A percentile compares a stretch with the other conserved stretches of the same genome.
Conservation (phyloP, 805 yeast genomes). For the Debaryomyces prosopidis region DNA sequence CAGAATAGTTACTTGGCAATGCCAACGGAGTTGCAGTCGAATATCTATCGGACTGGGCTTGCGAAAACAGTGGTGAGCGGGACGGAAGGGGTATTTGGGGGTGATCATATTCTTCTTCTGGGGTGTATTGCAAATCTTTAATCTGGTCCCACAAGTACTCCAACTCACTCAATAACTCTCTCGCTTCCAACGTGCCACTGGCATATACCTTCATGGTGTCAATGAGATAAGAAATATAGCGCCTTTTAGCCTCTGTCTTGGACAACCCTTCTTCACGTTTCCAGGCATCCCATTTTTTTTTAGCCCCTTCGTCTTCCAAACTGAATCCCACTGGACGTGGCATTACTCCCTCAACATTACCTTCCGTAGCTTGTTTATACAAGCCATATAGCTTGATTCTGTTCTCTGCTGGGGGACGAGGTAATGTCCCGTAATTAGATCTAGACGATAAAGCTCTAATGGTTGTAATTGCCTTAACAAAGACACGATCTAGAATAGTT, state of each 20-base stretch:
- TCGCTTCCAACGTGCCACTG: constrained; percentile 62
- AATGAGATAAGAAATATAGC: constrained; percentile 65
- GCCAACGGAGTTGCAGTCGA: constrained; percentile 37
- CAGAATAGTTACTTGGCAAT: constrained; percentile 28
- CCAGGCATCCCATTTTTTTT: constrained; percentile 87
- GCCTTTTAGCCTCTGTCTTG: constrained; percentile 70
- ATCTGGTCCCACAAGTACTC: constrained; percentile 77
- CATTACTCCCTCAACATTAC: constrained; percentile 71
- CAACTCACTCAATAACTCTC: constrained; percentile 64
- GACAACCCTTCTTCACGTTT: constrained; percentile 67
- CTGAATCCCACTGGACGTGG: constrained; percentile 61
- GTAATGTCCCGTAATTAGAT: constrained; percentile 60
- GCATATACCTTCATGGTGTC: constrained; percentile 74
- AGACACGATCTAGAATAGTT: constrained; percentile 59
- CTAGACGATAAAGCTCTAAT: constrained; percentile 70
- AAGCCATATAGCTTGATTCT: constrained; percentile 74
- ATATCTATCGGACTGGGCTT: constrained; percentile 34
- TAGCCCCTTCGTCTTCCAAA: constrained; percentile 65
- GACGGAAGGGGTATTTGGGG: constrained; percentile 27
- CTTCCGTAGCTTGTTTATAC: constrained; percentile 89
- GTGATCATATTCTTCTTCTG: constrained; percentile 31
- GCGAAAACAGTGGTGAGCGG: constrained; percentile 35
- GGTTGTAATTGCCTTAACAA: constrained; percentile 79
- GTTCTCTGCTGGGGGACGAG: constrained; percentile 74
- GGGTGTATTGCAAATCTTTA: constrained; percentile 42